These are phyloP conservation scores for Westerdykella ornata DNA, from an alignment of 2,329 filamentous ascomycete genomes.

Conservation along the genomic window DNA sequence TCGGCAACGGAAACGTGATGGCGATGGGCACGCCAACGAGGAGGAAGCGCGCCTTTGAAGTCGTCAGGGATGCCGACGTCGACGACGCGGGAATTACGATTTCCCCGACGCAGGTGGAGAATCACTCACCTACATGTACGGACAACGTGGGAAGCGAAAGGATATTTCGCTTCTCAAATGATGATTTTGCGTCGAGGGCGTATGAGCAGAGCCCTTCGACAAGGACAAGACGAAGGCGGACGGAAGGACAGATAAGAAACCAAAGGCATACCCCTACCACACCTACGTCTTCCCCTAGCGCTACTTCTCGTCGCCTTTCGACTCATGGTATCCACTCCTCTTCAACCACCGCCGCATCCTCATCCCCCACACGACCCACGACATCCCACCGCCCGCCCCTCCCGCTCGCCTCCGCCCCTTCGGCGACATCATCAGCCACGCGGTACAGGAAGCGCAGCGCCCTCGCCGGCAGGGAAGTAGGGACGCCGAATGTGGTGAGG, in stretches of 20 bases:
- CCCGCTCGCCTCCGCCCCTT: background rate
- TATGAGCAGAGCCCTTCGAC: background rate
- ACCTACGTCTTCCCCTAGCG: too few species aligned
- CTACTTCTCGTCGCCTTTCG: too few species aligned
- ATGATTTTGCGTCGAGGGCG: background rate
- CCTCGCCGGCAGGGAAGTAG: constrained; percentile 7
- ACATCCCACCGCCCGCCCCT: background rate
- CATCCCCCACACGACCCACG: background rate
- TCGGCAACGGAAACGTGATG: background rate
- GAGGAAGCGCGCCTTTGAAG: constrained; percentile 17
- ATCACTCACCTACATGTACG: background rate
- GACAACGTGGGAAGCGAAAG: background rate
- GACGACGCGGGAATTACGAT: background rate
- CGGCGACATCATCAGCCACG: background rate
- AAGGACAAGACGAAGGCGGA: background rate
- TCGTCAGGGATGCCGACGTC: constrained; percentile 13
- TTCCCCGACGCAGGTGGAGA: constrained; percentile 3
- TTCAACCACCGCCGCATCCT: too few species aligned
- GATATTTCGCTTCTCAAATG: background rate
- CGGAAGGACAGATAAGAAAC: too few species aligned
- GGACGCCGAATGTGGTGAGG: constrained; percentile 21
- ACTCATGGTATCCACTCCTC: too few species aligned
- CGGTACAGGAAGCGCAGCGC: constrained; percentile 16
- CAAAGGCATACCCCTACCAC: too few species aligned
- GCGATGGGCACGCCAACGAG: background rate